Evolutionary conservation across 306 rosid genomes (phyloP), one percentile per base, ranked within the genome.

Genomic region (Malus sieversii): DNA sequence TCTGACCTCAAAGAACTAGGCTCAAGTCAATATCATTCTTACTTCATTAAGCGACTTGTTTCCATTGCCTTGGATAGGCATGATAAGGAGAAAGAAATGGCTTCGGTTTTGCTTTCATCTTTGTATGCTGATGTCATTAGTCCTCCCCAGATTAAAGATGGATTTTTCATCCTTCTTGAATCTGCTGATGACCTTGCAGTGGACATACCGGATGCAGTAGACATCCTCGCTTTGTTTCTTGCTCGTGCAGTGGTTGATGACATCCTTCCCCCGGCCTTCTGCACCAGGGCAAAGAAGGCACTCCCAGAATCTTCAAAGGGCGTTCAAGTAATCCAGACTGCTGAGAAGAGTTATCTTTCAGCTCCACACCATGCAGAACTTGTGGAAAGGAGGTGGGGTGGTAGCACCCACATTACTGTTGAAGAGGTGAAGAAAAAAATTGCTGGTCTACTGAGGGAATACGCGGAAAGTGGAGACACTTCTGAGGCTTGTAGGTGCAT

Each of bases 341-440:
- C 98, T 22, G 97, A 91, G 82, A 93, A 93, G 88, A 90, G 97
- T 79, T 92, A 92, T 84, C 97, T 95, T 74, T 95, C 99, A 30
- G 99, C 99, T 74, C 99, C 99, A 2, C 99, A 95, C 84, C 99
- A 95, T 80, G 99, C 99, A 20, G 99, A 92, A 82, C 93, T 95
- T 73, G 97, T 95, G 82, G 99, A 95, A 83, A 89, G 87, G 78
- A 89, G 83, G 77, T 95, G 99, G 99, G 99, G 99, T n/a, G 99
- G 99, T 65, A 92, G 93, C 87, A 95, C 97, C 75, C 99, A 92
- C 78, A 83, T 88, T 66, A 95, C 99, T 19, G 99, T 95, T 74
- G 99, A 95, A 78, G 97, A 92, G 82, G 90, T 95, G 72, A 95
- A 92, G 89, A 95, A 88, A 81, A 95, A 90, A 84, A 95, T 95